phyloP scores from a whole-genome alignment of 176 grass and related monocot species.

The Phyllostachys edulis region DNA sequence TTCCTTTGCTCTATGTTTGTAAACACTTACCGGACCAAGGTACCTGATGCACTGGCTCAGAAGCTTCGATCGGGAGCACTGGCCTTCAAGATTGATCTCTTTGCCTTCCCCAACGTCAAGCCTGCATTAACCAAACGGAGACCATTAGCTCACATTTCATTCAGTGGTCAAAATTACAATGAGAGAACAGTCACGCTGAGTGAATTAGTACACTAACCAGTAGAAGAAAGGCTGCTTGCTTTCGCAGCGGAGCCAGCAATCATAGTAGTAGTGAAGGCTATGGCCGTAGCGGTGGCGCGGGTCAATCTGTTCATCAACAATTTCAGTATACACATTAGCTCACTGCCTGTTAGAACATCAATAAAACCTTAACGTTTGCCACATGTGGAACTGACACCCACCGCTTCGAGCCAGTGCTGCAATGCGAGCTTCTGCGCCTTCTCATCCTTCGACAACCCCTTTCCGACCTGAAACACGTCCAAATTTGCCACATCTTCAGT shows the following conservation, averaged over 20 bases:
- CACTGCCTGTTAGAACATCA: background rate
- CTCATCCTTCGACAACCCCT: slow-evolving; percentile 75
- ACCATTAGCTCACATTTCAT: slow-evolving; percentile 15
- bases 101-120: slow-evolving; percentile 88
- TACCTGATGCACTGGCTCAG: slow-evolving; percentile 88
- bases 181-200: background rate
- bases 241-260: slow-evolving; percentile 66
- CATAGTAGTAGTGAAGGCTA: slow-evolving; percentile 85
- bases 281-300: slow-evolving; percentile 90
- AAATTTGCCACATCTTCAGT: background rate
- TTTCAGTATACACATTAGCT: slow-evolving; percentile 12
- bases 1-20: background rate
- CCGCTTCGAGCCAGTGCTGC: slow-evolving; percentile 90
- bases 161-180: background rate
- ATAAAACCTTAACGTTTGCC: background rate
- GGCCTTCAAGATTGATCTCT: slow-evolving; percentile 66
- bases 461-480: slow-evolving; percentile 54
- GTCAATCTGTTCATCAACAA: slow-evolving; percentile 65
- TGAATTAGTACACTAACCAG: slow-evolving; percentile 41
- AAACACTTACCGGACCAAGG: slow-evolving; percentile 75
- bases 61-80: slow-evolving; percentile 68
- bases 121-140: slow-evolving; percentile 31
- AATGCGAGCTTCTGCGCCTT: slow-evolving; percentile 79
- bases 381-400: slow-evolving; percentile 1
- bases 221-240: slow-evolving; percentile 98